Percentiles rank a stretch among this genome's conserved stretches.
Evolutionary conservation across 768 basidiomycete species (phyloP).

Genomic region (Suillus placidus): DNA sequence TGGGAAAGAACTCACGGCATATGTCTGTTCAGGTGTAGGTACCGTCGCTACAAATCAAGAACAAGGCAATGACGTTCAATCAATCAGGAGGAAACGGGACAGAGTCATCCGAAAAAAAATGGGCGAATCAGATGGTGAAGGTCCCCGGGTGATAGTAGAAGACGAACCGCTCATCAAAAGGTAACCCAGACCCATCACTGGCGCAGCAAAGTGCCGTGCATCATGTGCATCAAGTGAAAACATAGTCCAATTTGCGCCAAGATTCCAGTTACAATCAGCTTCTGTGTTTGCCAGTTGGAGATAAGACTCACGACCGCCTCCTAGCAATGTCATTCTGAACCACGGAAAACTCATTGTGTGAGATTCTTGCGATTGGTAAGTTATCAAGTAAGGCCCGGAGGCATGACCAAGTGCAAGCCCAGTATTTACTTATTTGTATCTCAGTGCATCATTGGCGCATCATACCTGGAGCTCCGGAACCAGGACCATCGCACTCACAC

Average conservation of each 20-base stretch:
- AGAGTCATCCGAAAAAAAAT: slow-evolving; percentile 15
- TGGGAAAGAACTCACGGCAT: slow-evolving; percentile 29
- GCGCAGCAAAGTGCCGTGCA: not conserved
- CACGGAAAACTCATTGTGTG: slow-evolving; percentile 56
- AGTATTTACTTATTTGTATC: slow-evolving; percentile 7
- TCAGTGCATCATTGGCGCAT: slow-evolving; percentile 2
- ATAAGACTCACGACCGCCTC: slow-evolving; percentile 49
- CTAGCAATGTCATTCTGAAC: slow-evolving; percentile 51
- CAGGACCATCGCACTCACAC: not conserved
- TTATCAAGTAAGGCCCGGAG: not conserved
- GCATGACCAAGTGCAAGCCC: not conserved
- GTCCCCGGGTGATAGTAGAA: slow-evolving; percentile 15
- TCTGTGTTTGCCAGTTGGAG: not conserved
- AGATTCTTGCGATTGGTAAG: not conserved
- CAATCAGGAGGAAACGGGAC: not conserved
- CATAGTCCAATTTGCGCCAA: not conserved
- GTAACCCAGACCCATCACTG: slow-evolving; percentile 62
- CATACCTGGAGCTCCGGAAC: not conserved
- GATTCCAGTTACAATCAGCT: not conserved
- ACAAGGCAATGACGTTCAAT: slow-evolving; percentile 10
- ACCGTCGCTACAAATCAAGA: slow-evolving; percentile 31
- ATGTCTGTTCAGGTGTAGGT: slow-evolving; percentile 40
- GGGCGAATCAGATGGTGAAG: slow-evolving; percentile 13
- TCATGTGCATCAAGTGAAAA: slow-evolving; percentile 1
- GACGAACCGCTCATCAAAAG: slow-evolving; percentile 59